These are phyloP conservation scores for Aphanomyces euteiches DNA, from an alignment of 352 stramenopile genomes.

Conservation along the genomic window DNA sequence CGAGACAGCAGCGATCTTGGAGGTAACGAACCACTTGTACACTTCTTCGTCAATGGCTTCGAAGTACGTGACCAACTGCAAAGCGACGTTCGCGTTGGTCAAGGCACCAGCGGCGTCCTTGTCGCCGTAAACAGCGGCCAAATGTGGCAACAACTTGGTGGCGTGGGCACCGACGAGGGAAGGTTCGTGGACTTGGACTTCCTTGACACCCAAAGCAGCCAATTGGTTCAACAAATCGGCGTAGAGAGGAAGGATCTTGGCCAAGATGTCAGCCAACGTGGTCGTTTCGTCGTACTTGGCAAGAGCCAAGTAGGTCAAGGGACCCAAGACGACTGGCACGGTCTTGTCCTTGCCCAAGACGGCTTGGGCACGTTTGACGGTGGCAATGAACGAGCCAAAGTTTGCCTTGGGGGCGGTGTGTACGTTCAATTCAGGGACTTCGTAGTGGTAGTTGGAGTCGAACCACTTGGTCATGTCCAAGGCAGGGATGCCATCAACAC, in stretches of 20 bases:
- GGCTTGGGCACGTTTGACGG: conserved; percentile 71
- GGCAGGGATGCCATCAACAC: conserved; percentile 83
- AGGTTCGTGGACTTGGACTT: conserved; percentile 91
- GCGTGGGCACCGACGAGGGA: conserved; percentile 77
- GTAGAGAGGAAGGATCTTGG: conserved; percentile 77
- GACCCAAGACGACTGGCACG: conserved; percentile 75
- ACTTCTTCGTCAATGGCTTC: conserved; percentile 84
- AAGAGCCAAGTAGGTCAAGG: conserved; percentile 77
- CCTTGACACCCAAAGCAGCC: conserved; percentile 60
- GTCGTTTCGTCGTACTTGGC: conserved; percentile 71
- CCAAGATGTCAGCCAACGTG: conserved; percentile 64
- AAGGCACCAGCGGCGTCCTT: conserved; percentile 55
- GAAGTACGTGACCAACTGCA: conserved; percentile 87
- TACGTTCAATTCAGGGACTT: conserved; percentile 86
- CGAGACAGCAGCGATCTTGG: conserved; percentile 73
- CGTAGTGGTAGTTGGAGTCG: conserved; percentile 95
- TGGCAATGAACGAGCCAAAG: conserved; percentile 69
- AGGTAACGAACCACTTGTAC: conserved; percentile 86
- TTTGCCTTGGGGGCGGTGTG: conserved; percentile 69
- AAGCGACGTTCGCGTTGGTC: conserved; percentile 50
- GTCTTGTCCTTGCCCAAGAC: conserved; percentile 79
- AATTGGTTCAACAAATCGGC: conserved; percentile 69
- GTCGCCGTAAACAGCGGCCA: conserved; percentile 63
- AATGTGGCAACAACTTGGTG: conserved; percentile 49
- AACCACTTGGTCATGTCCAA: conserved; percentile 95